phyloP scores from a whole-genome alignment of 2,329 filamentous ascomycete species.

The Aspergillus texensis region DNA sequence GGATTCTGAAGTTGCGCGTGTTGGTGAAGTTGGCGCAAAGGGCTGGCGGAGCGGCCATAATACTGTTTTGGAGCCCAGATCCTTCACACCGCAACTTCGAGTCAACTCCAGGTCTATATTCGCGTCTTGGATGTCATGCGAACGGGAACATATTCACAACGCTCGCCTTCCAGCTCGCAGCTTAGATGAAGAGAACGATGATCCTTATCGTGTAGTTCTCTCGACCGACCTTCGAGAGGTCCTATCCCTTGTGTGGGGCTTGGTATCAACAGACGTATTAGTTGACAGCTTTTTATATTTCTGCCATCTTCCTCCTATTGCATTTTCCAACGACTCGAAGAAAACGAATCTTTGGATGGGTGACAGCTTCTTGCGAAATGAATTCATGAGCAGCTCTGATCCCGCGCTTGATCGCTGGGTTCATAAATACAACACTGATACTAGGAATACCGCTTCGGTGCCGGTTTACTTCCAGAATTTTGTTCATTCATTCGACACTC shows the following conservation, averaged over 20 bases:
- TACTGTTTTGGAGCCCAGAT: constrained; percentile 37
- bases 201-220: constrained; percentile 80
- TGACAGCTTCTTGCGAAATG: constrained; percentile 59
- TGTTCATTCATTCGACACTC: constrained; percentile 52
- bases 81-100: constrained; percentile 24
- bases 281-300: constrained; percentile 73
- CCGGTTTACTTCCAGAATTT: constrained; percentile 43
- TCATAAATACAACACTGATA: constrained; percentile 7
- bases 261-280: constrained; percentile 50
- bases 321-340: constrained; percentile 24
- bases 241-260: constrained; percentile 46
- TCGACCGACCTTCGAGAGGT: constrained; percentile 73
- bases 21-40: constrained; percentile 71
- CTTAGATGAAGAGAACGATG: constrained; percentile 73
- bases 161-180: constrained; percentile 70
- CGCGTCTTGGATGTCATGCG: constrained; percentile 53
- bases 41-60: constrained; percentile 62
- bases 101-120: constrained; percentile 38
- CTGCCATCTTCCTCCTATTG: constrained; percentile 62
- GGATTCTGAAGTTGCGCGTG: constrained; percentile 78
- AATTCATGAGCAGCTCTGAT: constrained; percentile 35
- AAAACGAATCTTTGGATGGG: constrained; percentile 43
- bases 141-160: constrained; percentile 52
- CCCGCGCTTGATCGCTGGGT: constrained; percentile 31
- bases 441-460: constrained; percentile 15